Percentiles rank a stretch among this genome's conserved stretches.
phyloP scores from a whole-genome alignment of 345 rosid species.

The Zanthoxylum bungeanum region DNA sequence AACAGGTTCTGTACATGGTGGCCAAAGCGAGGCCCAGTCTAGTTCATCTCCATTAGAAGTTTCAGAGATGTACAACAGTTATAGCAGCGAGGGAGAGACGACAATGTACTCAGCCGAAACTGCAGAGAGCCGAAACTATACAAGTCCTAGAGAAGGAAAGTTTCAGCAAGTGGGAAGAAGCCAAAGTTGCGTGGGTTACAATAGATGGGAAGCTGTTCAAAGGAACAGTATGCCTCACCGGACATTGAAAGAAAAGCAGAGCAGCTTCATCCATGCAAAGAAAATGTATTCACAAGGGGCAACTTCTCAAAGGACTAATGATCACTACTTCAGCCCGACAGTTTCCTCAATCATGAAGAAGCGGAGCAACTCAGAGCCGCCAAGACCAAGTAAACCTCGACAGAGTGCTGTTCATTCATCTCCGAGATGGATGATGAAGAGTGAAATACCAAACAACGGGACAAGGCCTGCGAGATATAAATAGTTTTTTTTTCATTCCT shows the following conservation, averaged over 20 bases:
- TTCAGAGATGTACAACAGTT: conserved; percentile 42
- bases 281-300: conserved; percentile 72
- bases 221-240: conserved; percentile 46
- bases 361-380: conserved; percentile 50
- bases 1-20: conserved; percentile 63
- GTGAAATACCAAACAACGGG: conserved; percentile 9
- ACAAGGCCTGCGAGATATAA: conserved; percentile 24
- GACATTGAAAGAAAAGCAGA: conserved; percentile 62
- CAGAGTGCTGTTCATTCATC: conserved; percentile 61
- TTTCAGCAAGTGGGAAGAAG: conserved; percentile 78
- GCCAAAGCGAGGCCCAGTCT: conserved; percentile 58
- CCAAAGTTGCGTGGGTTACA: conserved; percentile 81
- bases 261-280: conserved; percentile 76
- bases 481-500: not conserved
- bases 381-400: conserved; percentile 30
- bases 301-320: conserved; percentile 87
- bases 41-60: conserved; percentile 48
- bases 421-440: conserved; percentile 64
- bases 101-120: conserved; percentile 99
- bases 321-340: conserved; percentile 76
- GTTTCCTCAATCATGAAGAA: conserved; percentile 93
- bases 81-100: conserved; percentile 83
- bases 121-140: conserved; percentile 89
- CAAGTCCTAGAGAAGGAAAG: conserved; percentile 69
- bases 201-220: conserved; percentile 66